Evolutionary conservation across 2,329 filamentous ascomycete species (phyloP).

Genomic region (Colletotrichum cordylinicola): DNA sequence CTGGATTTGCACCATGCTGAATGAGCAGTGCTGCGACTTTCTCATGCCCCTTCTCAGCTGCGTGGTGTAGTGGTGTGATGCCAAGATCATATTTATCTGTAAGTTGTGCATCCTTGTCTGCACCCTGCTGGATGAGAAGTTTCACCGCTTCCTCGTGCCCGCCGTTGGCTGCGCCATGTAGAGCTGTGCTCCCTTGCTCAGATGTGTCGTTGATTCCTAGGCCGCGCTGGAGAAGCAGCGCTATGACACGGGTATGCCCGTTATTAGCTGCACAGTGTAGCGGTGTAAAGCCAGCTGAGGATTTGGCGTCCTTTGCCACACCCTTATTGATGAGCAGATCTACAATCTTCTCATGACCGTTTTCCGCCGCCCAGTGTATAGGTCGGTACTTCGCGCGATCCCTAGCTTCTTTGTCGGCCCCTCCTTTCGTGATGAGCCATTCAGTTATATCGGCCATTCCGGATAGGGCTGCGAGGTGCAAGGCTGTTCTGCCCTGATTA

Average conservation of each 20-base stretch:
- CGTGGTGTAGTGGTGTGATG: not conserved
- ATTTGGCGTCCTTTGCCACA: not conserved
- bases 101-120: not conserved
- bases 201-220: not conserved
- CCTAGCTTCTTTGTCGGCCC: not conserved
- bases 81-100: not conserved
- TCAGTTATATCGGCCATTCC: fast-evolving
- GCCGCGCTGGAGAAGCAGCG: not conserved
- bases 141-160: not conserved
- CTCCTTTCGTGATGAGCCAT: not conserved
- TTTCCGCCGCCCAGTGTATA: not conserved
- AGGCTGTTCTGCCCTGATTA: not conserved
- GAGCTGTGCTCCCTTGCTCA: not conserved
- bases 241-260: not conserved
- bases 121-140: not conserved
- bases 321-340: not conserved
- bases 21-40: not conserved
- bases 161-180: fast-evolving
- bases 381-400: not conserved
- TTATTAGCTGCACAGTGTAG: not conserved
- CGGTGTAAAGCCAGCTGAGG: not conserved
- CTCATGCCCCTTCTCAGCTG: not conserved
- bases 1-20: not conserved
- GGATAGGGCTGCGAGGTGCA: not conserved
- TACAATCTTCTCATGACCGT: not conserved